Evolutionary conservation across 805 yeast genomes (phyloP), one percentile per base, ranked within the genome.

Genomic region (Ogataea thermomethanolica): DNA sequence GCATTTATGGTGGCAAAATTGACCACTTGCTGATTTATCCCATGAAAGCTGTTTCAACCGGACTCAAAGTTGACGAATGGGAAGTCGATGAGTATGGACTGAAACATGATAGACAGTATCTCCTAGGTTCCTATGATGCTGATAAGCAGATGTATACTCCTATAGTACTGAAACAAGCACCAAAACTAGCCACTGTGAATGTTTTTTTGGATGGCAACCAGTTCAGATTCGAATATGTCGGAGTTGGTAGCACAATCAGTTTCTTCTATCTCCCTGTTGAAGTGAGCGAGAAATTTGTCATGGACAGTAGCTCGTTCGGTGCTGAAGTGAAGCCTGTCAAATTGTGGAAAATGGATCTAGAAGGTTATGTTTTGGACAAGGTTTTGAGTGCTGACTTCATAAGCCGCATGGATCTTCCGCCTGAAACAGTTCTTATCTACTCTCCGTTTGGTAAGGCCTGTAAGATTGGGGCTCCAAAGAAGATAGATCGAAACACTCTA

Each of bases 21-120:
- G 54, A 55, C 21, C 33, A 50, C 32, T 35, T 59, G 41, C 39
- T 54, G 4, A 43, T 61, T 4, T 61, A 58, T 35, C 65, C 65
- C 1, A 55, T 61, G 34, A 61, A 61, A 33, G 50, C 61, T 3
- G 54, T 51, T 5, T 44, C 54, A 11, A 50, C 34, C 9, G 64
- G 64, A 3, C 22, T 58, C 12, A 45, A 41, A 14, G 58, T 55
- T 7, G 45, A 43, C 8, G 38, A 53, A 29, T 61, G 65, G 64
- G 48, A 44, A 12, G 32, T 58, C 12, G 51, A 47, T 25, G 37
- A 40, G n/a, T 55, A 51, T 36, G 65, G 65, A 1, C 47, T 61
- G 23, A 48, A 44, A 36, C 52, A 54, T 25, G 64, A 61, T 37
- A 47, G 64, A 37, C 58, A 55, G 41, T 61, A 48, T 30, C 42